phyloP scores from a whole-genome alignment of 352 stramenopile genomes.

The Pythium aquatile region DNA sequence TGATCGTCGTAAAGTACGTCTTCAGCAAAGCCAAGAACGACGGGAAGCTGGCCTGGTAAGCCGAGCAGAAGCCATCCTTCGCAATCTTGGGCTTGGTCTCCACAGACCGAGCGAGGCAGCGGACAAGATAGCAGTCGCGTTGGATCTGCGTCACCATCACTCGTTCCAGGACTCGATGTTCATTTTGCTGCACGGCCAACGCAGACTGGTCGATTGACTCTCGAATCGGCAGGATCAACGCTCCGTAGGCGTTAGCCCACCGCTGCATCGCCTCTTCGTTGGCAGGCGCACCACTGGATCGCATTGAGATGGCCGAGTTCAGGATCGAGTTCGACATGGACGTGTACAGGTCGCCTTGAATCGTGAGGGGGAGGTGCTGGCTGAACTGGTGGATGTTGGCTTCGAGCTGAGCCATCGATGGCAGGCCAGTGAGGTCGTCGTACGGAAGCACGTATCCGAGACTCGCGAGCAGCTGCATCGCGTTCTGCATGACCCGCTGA shows the following conservation, averaged over 20 bases:
- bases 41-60: slow-evolving; percentile 57
- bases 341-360: slow-evolving; percentile 77
- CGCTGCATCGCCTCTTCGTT: slow-evolving; percentile 35
- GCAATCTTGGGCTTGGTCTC: slow-evolving; percentile 75
- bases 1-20: slow-evolving; percentile 66
- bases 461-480: slow-evolving; percentile 32
- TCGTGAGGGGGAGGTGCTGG: slow-evolving; percentile 58
- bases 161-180: slow-evolving; percentile 61
- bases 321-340: slow-evolving; percentile 80
- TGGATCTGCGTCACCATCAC: slow-evolving; percentile 65
- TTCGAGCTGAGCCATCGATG: slow-evolving; percentile 70
- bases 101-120: slow-evolving; percentile 61
- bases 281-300: slow-evolving; percentile 20
- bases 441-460: slow-evolving; percentile 44
- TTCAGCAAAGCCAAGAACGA: slow-evolving; percentile 62
- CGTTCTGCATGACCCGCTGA: slow-evolving; percentile 31
- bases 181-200: slow-evolving; percentile 69
- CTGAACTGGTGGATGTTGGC: slow-evolving; percentile 74
- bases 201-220: slow-evolving; percentile 71
- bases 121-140: slow-evolving; percentile 69
- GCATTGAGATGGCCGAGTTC: slow-evolving; percentile 71
- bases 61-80: slow-evolving; percentile 70
- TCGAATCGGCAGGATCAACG: slow-evolving; percentile 62
- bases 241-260: slow-evolving; percentile 58
- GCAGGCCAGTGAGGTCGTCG: slow-evolving; percentile 61